A percentile compares a stretch with the other conserved stretches of the same genome.
Conservation (phyloP, 2,329 filamentous ascomycete genomes). For the Lecanicillium sp. region DNA sequence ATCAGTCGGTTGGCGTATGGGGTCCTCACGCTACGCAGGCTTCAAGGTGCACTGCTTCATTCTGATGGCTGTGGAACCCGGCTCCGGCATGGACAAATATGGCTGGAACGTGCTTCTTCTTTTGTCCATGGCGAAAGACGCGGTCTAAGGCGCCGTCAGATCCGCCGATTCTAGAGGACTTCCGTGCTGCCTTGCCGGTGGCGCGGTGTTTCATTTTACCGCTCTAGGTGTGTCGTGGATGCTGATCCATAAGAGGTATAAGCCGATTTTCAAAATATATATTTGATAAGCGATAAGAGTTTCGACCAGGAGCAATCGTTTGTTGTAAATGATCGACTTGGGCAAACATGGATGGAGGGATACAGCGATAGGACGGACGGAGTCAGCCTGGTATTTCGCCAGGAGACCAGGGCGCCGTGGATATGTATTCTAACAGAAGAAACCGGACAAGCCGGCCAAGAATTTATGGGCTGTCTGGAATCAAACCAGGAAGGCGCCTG, state of each 20-base stretch:
- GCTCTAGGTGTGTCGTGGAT: neutral
- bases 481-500: too few species aligned
- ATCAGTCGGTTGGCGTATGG: neutral
- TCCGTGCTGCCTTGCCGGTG: constrained; percentile 15
- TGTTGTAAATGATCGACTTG: neutral
- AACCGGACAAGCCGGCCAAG: too few species aligned
- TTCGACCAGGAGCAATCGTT: neutral
- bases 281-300: neutral
- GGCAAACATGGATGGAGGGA: neutral
- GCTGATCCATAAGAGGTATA: too few species aligned
- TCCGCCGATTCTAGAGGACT: constrained; percentile 21
- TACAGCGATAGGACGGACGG: too few species aligned
- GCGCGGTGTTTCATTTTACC: constrained; percentile 23
- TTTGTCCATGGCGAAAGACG: constrained; percentile 26
- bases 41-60: constrained; percentile 75
- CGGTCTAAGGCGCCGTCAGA: constrained; percentile 35
- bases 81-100: constrained; percentile 96
- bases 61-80: constrained; percentile 82
- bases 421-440: too few species aligned
- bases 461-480: too few species aligned
- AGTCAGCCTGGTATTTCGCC: too few species aligned
- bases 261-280: neutral
- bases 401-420: too few species aligned
- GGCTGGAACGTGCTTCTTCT: constrained; percentile 45
- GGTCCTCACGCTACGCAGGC: constrained; percentile 76